Evolutionary conservation across 768 basidiomycete species (phyloP).

Genomic region (Mycena vulgaris): DNA sequence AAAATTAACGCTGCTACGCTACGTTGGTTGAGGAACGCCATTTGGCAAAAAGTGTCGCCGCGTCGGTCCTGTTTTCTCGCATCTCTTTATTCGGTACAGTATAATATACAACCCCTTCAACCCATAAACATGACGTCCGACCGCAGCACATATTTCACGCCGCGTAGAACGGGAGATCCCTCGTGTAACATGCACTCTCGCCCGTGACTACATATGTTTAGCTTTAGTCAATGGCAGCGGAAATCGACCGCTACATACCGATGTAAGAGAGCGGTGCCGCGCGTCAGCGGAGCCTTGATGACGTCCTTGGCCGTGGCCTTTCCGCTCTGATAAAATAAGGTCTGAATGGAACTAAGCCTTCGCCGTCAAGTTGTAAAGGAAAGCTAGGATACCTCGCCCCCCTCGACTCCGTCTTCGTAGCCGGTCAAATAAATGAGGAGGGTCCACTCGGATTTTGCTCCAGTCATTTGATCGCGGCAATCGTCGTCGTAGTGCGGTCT

Average conservation of each 20-base stretch:
- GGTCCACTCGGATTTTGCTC: constrained; percentile 84
- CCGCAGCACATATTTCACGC: constrained; percentile 81
- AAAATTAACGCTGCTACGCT: too few relatives aligned
- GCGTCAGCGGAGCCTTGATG: constrained; percentile 67
- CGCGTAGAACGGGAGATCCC: constrained; percentile 72
- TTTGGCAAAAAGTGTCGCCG: too few relatives aligned
- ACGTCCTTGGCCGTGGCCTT: constrained; percentile 63
- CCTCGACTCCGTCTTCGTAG: constrained; percentile 78
- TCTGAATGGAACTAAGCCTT: constrained; percentile 55
- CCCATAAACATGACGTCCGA: constrained; percentile 79
- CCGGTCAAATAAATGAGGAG: constrained; percentile 82
- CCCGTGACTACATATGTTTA: constrained; percentile 68
- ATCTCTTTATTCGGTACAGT: too few relatives aligned
- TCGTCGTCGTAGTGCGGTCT: constrained; percentile 84
- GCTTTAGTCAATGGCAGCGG: neutral
- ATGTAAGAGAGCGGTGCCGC: constrained; percentile 78
- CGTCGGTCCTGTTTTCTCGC: too few relatives aligned
- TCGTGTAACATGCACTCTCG: constrained; percentile 82
- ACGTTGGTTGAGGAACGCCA: too few relatives aligned
- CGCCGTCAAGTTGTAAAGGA: neutral
- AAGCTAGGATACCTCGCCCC: constrained; percentile 68
- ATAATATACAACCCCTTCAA: neutral
- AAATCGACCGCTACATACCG: constrained; percentile 55
- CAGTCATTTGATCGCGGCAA: constrained; percentile 70
- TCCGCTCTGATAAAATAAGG: constrained; percentile 77